phyloP scores from a whole-genome alignment of 257 asterid genomes.

The Voacanga thouarsii region DNA sequence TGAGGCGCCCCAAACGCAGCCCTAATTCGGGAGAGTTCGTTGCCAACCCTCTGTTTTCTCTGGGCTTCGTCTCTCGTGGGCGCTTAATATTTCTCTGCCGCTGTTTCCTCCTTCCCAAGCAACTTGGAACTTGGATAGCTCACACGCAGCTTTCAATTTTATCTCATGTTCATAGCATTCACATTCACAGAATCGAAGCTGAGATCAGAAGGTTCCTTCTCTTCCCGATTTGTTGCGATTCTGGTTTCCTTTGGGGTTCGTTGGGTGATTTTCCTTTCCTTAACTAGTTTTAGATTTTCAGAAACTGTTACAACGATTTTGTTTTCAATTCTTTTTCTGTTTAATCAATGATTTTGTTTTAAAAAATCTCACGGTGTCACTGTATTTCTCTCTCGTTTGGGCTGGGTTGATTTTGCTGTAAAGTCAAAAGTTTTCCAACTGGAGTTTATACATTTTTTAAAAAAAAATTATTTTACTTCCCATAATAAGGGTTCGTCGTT shows the following conservation, averaged over 20 bases:
- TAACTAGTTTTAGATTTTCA: not conserved
- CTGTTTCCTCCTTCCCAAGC: constrained; percentile 42
- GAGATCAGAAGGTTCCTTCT: constrained; percentile 24
- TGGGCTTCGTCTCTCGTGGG: constrained; percentile 14
- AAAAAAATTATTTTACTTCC: not conserved
- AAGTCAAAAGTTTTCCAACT: not conserved
- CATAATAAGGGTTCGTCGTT: not conserved
- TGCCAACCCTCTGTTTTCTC: not conserved
- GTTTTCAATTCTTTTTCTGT: not conserved
- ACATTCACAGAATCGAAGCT: constrained; percentile 18
- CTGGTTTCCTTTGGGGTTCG: not conserved
- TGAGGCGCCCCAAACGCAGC: constrained; percentile 22
- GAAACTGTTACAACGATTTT: too few relatives aligned
- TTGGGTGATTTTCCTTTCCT: not conserved
- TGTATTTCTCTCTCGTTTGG: not conserved
- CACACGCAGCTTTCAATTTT: constrained; percentile 13
- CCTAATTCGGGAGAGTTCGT: constrained; percentile 37
- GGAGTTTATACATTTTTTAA: too few relatives aligned
- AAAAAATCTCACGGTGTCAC: not conserved
- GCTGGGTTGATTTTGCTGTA: not conserved
- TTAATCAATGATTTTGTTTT: not conserved
- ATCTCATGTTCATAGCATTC: constrained; percentile 17
- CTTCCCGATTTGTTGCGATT: not conserved
- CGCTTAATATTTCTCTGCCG: constrained; percentile 6
- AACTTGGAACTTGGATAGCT: constrained; percentile 30